Base-by-base conservation (phyloP, 441 rosid species). In the Adansonia gregorii region DNA sequence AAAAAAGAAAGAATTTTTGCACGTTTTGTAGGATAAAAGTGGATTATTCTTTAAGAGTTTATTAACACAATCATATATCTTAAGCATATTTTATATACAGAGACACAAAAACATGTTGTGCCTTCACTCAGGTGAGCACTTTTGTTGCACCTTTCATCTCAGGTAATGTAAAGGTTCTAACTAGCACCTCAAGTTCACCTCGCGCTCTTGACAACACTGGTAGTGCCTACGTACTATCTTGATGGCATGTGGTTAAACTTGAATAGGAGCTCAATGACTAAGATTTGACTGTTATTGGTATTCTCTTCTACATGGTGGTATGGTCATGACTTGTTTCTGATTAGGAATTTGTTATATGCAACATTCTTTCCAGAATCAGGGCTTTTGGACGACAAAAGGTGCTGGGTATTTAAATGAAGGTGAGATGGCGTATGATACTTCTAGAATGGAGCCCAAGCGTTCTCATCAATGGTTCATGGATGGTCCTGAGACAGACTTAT, bases 381-480 rank as follows among this genome's bases (percentile, higher is more conserved):
- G 91, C 43, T 82, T 85, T 83, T 93, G 90, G 94, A 79, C 79
- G 83, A 83, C 77, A 2, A 92, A 35, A 77, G 85, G 78, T 79
- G 79, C 85, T 64, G 88, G 67, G 0, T 80, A 77, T 67, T 56
- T 84, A 59, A 87, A 87, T 80, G 85, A 84, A 66, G 83, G 81
- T 60, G 93, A 90, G 52, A 82, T 81, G 74, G 81, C 70, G 74
- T 85, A 83, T 43, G 89, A 83, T 75, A 84, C 77, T 87, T 79
- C 91, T 72, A 86, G 86, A 81, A 58, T 69, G 58, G 90, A 87
- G 75, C 75, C 80, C 5, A 90, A 90, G 84, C 90, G 90, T 67
- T 80, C 89, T 81, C 89, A 87, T 82, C 94, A 86, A 77, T 92
- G 91, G 91, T 84, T 89, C 75, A 81, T 74, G 81, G 94, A 90